Conservation (phyloP, 2,329 filamentous ascomycete genomes). For the Lasiodiplodia gonubiensis region DNA sequence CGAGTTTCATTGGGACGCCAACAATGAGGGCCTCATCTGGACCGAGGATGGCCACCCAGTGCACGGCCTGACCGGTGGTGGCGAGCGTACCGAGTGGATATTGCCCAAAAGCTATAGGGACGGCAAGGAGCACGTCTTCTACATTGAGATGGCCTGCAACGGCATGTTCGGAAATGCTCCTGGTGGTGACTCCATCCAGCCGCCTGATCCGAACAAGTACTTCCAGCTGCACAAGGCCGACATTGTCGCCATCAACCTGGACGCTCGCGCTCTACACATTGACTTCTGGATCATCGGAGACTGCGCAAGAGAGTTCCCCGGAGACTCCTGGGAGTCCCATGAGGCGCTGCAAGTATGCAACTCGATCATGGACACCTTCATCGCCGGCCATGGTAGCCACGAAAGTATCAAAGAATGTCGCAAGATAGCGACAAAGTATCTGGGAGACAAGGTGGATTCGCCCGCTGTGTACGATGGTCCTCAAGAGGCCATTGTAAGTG, state of each 20-base stretch:
- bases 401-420: slow-evolving; percentile 80
- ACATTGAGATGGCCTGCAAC: slow-evolving; percentile 98
- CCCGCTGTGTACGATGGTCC: slow-evolving; percentile 81
- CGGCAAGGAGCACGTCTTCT: slow-evolving; percentile 85
- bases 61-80: slow-evolving; percentile 88
- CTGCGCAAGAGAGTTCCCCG: slow-evolving; percentile 80
- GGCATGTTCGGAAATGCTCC: slow-evolving; percentile 95
- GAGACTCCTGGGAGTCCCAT: slow-evolving; percentile 87
- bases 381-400: slow-evolving; percentile 73
- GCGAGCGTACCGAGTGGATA: slow-evolving; percentile 90
- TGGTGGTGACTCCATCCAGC: slow-evolving; percentile 84
- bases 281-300: slow-evolving; percentile 91
- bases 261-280: slow-evolving; percentile 81
- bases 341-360: slow-evolving; percentile 83
- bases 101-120: slow-evolving; percentile 81
- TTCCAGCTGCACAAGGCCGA: slow-evolving; percentile 78
- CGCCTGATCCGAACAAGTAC: slow-evolving; percentile 82
- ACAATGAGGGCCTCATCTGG: slow-evolving; percentile 95
- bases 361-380: slow-evolving; percentile 87
- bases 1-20: slow-evolving; percentile 96
- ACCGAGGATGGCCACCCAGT: slow-evolving; percentile 85
- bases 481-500: slow-evolving; percentile 78
- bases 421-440: slow-evolving; percentile 80
- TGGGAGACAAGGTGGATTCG: slow-evolving; percentile 82
- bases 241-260: slow-evolving; percentile 86